Evolutionary conservation across 306 rosid species (phyloP).

Genomic region (Inga leiocalycina): DNA sequence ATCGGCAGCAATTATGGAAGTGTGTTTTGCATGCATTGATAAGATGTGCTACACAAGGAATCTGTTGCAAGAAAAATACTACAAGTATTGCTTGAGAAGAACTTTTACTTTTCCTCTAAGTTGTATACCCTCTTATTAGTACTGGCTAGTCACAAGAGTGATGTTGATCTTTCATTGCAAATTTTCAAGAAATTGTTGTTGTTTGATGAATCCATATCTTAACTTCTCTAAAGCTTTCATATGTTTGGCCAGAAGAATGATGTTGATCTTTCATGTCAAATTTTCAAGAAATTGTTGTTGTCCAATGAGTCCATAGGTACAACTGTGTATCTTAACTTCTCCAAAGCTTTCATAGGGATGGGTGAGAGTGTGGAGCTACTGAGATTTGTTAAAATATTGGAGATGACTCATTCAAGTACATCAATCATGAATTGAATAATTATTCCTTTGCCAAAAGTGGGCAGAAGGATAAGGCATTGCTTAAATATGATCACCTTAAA

Average conservation of each 20-base stretch:
- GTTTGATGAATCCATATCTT: constrained; percentile 45
- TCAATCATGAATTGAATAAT: constrained; percentile 58
- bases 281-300: constrained; percentile 54
- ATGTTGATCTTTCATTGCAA: constrained; percentile 50
- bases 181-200: constrained; percentile 56
- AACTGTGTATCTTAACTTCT: constrained; percentile 50
- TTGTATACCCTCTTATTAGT: constrained; percentile 49
- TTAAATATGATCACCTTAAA: constrained; percentile 59
- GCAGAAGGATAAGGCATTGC: constrained; percentile 68
- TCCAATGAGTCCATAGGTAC: constrained; percentile 48
- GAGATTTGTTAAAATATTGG: constrained; percentile 43
- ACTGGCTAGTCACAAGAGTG: constrained; percentile 60
- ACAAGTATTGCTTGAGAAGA: constrained; percentile 45
- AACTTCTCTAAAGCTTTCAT: constrained; percentile 64
- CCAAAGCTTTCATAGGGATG: constrained; percentile 51
- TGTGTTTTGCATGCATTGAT: constrained; percentile 36
- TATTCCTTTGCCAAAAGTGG: constrained; percentile 67
- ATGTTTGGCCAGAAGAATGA: constrained; percentile 56
- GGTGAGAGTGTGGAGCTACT: constrained; percentile 31
- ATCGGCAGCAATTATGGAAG: constrained; percentile 31
- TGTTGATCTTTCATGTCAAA: constrained; percentile 49
- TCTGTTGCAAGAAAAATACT: constrained; percentile 50
- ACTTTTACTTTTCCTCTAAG: constrained; percentile 38
- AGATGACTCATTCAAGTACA: constrained; percentile 47
- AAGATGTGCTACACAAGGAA: constrained; percentile 50